Evolutionary conservation across 305 asterid species (phyloP).

Genomic region (Fraxinus velutina): DNA sequence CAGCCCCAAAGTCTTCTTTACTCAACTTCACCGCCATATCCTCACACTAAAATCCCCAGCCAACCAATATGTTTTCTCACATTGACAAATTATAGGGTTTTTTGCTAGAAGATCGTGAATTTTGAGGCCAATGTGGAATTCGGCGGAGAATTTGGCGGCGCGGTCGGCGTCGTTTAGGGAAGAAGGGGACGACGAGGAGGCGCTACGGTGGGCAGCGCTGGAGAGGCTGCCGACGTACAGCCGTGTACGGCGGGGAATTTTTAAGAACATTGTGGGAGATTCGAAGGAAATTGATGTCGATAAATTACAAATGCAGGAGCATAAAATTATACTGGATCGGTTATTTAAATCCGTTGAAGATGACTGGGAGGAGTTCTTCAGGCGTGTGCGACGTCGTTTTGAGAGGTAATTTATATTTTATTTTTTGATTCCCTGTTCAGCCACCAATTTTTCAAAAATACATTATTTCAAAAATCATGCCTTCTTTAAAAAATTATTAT

Average conservation of each 20-base stretch:
- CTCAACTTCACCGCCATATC: constrained; percentile 29
- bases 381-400: constrained; percentile 74
- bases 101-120: neutral
- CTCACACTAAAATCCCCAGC: constrained; percentile 11
- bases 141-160: constrained; percentile 77
- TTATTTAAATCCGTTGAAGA: constrained; percentile 60
- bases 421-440: neutral
- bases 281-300: constrained; percentile 64
- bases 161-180: constrained; percentile 83
- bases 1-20: constrained; percentile 34
- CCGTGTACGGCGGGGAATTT: constrained; percentile 77
- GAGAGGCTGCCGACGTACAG: constrained; percentile 88
- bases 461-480: no score
- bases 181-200: constrained; percentile 91
- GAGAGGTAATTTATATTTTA: constrained; percentile 45
- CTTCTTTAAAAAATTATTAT: no score
- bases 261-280: constrained; percentile 72
- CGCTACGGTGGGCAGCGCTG: constrained; percentile 93
- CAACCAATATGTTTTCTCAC: neutral
- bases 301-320: constrained; percentile 55
- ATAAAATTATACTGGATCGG: constrained; percentile 64
- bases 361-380: constrained; percentile 82
- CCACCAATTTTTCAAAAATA: neutral
- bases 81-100: neutral
- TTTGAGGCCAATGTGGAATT: constrained; percentile 64